Evolutionary conservation across 768 basidiomycete genomes (phyloP).

Genomic region (Russula sp.): DNA sequence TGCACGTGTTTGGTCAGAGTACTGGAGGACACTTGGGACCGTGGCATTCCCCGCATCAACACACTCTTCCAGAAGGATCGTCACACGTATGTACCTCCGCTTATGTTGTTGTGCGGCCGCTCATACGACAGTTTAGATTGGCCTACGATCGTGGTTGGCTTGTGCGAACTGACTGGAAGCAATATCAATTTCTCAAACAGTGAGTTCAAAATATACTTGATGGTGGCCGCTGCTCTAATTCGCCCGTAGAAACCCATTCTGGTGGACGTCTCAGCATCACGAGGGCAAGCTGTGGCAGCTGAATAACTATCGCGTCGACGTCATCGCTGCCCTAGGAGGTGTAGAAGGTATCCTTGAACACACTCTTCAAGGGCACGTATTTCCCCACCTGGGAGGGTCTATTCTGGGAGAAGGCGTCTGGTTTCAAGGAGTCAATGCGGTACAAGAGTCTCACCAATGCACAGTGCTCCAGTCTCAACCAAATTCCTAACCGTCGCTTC

Average conservation of each 20-base stretch:
- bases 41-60: conserved; percentile 97
- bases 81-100: conserved; percentile 56
- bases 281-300: conserved; percentile 96
- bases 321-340: conserved; percentile 95
- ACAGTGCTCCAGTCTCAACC: conserved; percentile 94
- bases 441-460: conserved; percentile 98
- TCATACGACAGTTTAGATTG: conserved; percentile 41
- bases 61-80: conserved; percentile 98
- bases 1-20: conserved; percentile 98
- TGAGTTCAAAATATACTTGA: conserved; percentile 34
- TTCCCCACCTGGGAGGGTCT: conserved; percentile 98
- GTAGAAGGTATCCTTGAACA: conserved; percentile 96
- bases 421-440: conserved; percentile 94
- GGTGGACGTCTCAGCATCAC: conserved; percentile 98
- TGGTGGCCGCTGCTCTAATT: not conserved
- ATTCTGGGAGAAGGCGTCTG: conserved; percentile 98
- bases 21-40: conserved; percentile 98
- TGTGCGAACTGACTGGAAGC: conserved; percentile 96
- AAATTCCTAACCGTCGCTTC: conserved; percentile 98
- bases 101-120: not conserved
- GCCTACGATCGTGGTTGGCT: conserved; percentile 99
- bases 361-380: conserved; percentile 95
- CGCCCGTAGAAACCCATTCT: conserved; percentile 80
- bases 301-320: conserved; percentile 98
- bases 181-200: conserved; percentile 93